phyloP scores from a whole-genome alignment of 2,329 filamentous ascomycete species.

The Aspergillus niger region DNA sequence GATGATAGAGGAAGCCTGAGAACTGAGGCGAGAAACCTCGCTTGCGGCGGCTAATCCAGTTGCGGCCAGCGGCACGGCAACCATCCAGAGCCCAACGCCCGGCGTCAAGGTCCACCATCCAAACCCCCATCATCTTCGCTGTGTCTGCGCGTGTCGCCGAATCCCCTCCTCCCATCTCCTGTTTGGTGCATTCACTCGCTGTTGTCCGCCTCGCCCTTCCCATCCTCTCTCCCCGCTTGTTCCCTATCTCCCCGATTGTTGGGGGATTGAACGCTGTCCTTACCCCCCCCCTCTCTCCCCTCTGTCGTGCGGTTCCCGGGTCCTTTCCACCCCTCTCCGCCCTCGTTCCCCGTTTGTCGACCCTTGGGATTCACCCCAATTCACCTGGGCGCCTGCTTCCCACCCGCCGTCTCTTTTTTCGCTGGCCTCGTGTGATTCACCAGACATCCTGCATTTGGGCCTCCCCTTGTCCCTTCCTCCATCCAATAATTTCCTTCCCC shows the following conservation, averaged over 20 bases:
- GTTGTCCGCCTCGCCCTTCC: not conserved
- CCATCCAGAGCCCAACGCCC: constrained; percentile 41
- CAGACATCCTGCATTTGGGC: not conserved
- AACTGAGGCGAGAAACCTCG: constrained; percentile 28
- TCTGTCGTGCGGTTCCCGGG: constrained; percentile 24
- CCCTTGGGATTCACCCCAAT: constrained; percentile 15
- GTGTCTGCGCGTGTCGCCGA: constrained; percentile 16
- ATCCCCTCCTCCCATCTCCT: constrained; percentile 1
- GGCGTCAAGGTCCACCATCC: constrained; percentile 35
- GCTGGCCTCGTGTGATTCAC: not conserved
- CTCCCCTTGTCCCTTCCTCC: not conserved
- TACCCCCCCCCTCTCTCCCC: constrained; percentile 10
- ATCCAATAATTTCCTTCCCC: not conserved
- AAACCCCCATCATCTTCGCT: constrained; percentile 26
- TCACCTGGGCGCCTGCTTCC: constrained; percentile 17
- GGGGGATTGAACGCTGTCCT: constrained; percentile 9
- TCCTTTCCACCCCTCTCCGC: constrained; percentile 33
- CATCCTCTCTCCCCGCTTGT: constrained; percentile 13
- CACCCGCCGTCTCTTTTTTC: constrained; percentile 14
- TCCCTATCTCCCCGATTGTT: constrained; percentile 9
- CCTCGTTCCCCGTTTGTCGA: constrained; percentile 27
- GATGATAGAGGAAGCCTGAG: not conserved
- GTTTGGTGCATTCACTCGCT: not conserved
- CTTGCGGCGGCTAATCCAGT: constrained; percentile 44
- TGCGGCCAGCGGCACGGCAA: constrained; percentile 40